Evolutionary conservation across 2,329 filamentous ascomycete genomes (phyloP), one percentile per base, ranked within the genome.

Genomic region (Scedosporium minutisporum): DNA sequence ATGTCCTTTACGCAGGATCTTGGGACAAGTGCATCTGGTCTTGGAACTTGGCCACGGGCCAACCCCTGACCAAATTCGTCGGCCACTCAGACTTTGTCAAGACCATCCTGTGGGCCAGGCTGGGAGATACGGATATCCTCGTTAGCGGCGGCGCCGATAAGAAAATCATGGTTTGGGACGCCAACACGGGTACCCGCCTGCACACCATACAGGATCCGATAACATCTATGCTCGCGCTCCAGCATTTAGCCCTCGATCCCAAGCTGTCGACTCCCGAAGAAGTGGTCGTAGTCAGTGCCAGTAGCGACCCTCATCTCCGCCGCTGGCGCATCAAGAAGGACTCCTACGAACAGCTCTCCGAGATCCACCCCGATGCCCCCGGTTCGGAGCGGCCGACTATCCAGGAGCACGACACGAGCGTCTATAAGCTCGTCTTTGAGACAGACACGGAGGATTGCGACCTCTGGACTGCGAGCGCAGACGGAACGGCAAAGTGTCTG

Each of bases 11-110:
- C 73, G 91, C 91, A 25, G 93, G 93, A 41, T 95, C 88, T 64
- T 99, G 95, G 95, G 93, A 99, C 76, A 96, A 96, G 76, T 82
- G 85, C 21, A 83, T 97, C 63, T 96, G 92, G 87, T 89, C 88
- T 38, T 97, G 91, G 89, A 82, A 90, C 68, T 77, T 88, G 38
- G 77, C 80, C 18, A 84, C 84, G 3, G 79, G 78, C 53, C 72
- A 78, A 33, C 75, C 78, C 1, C 78, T 77, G n/a, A 81, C 77
- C 65, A 86, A 80, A 66, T 92, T 87, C 67, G 82, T 82, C 63
- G 92, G 91, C 4, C 93, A 97, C 73, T 80, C 83, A 1, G 95
- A 99, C 75, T 99, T 99, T 71, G 89, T 99, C 69, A 97, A 97
- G 76, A 81, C 89, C 3, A 77, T 97, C 3, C 75, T 89, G 14